phyloP scores from a whole-genome alignment of 257 asterid species.

The Plantago elongata region DNA sequence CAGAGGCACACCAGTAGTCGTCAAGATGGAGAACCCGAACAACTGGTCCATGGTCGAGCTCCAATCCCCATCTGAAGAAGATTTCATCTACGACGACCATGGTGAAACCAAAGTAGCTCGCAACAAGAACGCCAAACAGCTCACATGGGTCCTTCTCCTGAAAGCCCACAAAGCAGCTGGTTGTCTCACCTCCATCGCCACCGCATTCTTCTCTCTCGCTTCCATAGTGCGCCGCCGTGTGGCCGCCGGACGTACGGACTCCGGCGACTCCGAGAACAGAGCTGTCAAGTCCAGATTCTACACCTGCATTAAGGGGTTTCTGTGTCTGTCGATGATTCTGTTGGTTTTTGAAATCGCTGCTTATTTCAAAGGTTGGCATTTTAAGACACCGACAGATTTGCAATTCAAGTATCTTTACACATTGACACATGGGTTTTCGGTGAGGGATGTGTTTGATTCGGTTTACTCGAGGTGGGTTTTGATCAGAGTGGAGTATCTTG shows the following conservation, averaged over 20 bases:
- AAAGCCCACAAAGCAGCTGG: slow-evolving; percentile 94
- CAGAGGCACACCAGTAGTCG: slow-evolving; percentile 83
- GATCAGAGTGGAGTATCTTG: slow-evolving; percentile 80
- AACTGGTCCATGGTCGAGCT: slow-evolving; percentile 98
- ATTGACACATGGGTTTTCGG: slow-evolving; percentile 38
- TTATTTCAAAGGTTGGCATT: slow-evolving; percentile 81
- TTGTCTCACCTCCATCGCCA: slow-evolving; percentile 65
- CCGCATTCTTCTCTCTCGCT: slow-evolving; percentile 70
- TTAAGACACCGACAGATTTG: slow-evolving; percentile 56
- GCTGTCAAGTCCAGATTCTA: slow-evolving; percentile 42
- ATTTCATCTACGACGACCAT: slow-evolving; percentile 46
- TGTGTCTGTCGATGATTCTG: slow-evolving; percentile 52
- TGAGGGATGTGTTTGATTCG: slow-evolving; percentile 54
- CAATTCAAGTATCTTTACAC: slow-evolving; percentile 44
- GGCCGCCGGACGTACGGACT: slow-evolving; percentile 67
- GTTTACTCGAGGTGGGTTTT: slow-evolving; percentile 66
- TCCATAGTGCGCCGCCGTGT: slow-evolving; percentile 74
- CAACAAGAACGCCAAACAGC: slow-evolving; percentile 92
- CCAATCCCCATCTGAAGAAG: slow-evolving; percentile 64
- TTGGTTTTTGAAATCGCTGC: slow-evolving; percentile 72
- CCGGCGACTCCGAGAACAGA: slow-evolving; percentile 52
- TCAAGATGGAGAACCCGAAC: slow-evolving; percentile 89
- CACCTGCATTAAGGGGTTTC: slow-evolving; percentile 51
- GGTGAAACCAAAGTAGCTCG: slow-evolving; percentile 47
- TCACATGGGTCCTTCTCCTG: slow-evolving; percentile 86